Percentiles rank a stretch among this genome's conserved stretches.
These are phyloP conservation scores for Scheffersomyces stipitis DNA, from an alignment of 805 yeast genomes.

Conservation along the genomic window DNA sequence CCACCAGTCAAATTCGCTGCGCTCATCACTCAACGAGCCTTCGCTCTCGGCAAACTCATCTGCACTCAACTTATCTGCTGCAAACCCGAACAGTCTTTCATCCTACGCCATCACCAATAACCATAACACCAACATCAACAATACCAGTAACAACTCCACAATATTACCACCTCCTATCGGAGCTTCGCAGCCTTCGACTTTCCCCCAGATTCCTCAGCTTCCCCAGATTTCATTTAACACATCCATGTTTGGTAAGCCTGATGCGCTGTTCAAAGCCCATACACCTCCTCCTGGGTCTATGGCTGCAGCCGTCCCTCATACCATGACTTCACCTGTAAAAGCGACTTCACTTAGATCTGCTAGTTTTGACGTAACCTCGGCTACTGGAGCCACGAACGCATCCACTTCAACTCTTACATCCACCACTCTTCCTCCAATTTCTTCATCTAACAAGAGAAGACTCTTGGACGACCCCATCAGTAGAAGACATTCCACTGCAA, in stretches of 20 bases:
- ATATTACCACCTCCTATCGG: neutral
- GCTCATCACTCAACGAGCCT: neutral
- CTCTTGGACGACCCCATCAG: conserved; percentile 13
- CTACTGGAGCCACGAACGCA: too few relatives aligned
- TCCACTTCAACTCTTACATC: neutral
- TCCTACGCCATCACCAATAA: conserved; percentile 1
- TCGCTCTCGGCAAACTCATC: neutral
- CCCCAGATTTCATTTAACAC: conserved; percentile 43
- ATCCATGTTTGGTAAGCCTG: conserved; percentile 33
- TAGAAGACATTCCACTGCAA: conserved; percentile 14
- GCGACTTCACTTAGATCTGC: conserved; percentile 5
- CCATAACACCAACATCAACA: conserved; percentile 1
- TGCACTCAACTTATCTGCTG: neutral
- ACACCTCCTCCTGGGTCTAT: conserved; percentile 4
- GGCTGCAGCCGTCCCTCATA: conserved; percentile 4
- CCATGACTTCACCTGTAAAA: conserved; percentile 1
- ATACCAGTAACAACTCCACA: conserved; percentile 1
- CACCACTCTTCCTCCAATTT: conserved; percentile 12
- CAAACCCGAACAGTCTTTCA: neutral
- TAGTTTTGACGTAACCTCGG: conserved; percentile 5
- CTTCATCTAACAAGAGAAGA: conserved; percentile 12
- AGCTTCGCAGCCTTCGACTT: conserved; percentile 4
- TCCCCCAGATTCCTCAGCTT: conserved; percentile 18
- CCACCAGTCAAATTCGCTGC: neutral
- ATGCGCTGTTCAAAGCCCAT: conserved; percentile 6